Evolutionary conservation across 2,329 filamentous ascomycete species (phyloP).

Genomic region (Eurotiales sp.): DNA sequence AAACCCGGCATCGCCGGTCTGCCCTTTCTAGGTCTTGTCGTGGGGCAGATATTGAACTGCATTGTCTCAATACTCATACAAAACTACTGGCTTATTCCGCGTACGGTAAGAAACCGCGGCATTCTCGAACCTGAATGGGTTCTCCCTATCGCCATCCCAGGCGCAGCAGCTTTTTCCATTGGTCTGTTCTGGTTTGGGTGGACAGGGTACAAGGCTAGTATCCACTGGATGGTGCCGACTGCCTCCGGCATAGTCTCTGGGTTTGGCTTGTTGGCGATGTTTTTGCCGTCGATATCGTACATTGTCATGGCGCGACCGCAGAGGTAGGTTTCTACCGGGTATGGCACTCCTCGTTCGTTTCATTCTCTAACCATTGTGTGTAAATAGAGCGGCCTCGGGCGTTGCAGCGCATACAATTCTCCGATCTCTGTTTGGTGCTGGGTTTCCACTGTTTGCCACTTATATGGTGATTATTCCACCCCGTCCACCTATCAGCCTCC

Average conservation of each 20-base stretch:
- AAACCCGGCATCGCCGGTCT: conserved; percentile 45
- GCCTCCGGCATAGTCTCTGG: conserved; percentile 61
- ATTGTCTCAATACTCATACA: conserved; percentile 43
- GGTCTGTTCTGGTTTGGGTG: conserved; percentile 61
- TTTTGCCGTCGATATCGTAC: conserved; percentile 43
- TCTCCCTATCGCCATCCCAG: conserved; percentile 54
- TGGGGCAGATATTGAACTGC: conserved; percentile 39
- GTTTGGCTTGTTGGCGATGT: conserved; percentile 55
- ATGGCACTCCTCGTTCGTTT: too few species aligned
- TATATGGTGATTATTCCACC: conserved; percentile 26
- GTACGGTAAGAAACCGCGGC: conserved; percentile 38
- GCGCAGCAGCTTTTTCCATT: conserved; percentile 51
- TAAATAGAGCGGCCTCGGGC: conserved; percentile 59
- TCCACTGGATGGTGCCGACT: conserved; percentile 56
- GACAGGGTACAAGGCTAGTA: conserved; percentile 47
- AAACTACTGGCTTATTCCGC: conserved; percentile 30
- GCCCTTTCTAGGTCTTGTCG: conserved; percentile 47
- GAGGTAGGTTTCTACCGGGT: conserved; percentile 46
- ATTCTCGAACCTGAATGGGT: conserved; percentile 47
- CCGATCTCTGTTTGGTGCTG: conserved; percentile 35
- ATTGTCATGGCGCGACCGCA: conserved; percentile 8
- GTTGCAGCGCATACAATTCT: conserved; percentile 52
- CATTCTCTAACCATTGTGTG: conserved; percentile 61
- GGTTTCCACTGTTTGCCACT: conserved; percentile 34
- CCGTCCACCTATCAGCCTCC: too few species aligned